Percentiles rank a stretch among this genome's conserved stretches.
Evolutionary conservation across 108 stramenopile genomes (phyloP).

Genomic region (Licmophora abbreviata): DNA sequence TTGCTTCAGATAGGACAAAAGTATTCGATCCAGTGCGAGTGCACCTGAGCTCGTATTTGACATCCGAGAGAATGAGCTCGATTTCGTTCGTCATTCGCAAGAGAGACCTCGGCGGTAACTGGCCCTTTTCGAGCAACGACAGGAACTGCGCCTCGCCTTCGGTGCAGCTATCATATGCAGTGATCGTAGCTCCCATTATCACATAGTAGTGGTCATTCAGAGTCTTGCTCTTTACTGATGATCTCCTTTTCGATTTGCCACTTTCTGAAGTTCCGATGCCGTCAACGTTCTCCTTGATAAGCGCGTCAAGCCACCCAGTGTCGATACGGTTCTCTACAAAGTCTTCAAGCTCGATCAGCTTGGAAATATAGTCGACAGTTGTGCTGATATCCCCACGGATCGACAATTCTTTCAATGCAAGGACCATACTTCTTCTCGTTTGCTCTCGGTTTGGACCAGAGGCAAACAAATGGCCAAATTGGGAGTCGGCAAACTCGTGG

Average conservation of each 20-base stretch:
- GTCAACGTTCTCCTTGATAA: constrained; percentile 75
- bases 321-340: constrained; percentile 92
- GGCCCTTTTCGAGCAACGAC: constrained; percentile 77
- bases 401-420: constrained; percentile 94
- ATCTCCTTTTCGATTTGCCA: constrained; percentile 4
- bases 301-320: constrained; percentile 97
- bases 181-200: constrained; percentile 70
- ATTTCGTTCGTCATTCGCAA: constrained; percentile 70
- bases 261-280: constrained; percentile 19
- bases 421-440: constrained; percentile 91
- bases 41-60: constrained; percentile 86
- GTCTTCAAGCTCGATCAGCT: constrained; percentile 90
- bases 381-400: constrained; percentile 99
- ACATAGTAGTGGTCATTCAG: constrained; percentile 53
- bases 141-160: constrained; percentile 63
- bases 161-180: constrained; percentile 54
- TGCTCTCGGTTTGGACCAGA: constrained; percentile 89
- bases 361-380: constrained; percentile 96
- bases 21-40: constrained; percentile 58
- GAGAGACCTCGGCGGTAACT: constrained; percentile 77
- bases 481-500: constrained; percentile 99
- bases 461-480: constrained; percentile 99
- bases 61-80: constrained; percentile 88
- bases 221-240: constrained; percentile 7
- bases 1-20: constrained; percentile 47